Percentiles rank a stretch among this genome's conserved stretches.
These are phyloP conservation scores for Tolypocladium capitatum DNA, from an alignment of 2,329 filamentous ascomycete genomes.

Conservation along the genomic window DNA sequence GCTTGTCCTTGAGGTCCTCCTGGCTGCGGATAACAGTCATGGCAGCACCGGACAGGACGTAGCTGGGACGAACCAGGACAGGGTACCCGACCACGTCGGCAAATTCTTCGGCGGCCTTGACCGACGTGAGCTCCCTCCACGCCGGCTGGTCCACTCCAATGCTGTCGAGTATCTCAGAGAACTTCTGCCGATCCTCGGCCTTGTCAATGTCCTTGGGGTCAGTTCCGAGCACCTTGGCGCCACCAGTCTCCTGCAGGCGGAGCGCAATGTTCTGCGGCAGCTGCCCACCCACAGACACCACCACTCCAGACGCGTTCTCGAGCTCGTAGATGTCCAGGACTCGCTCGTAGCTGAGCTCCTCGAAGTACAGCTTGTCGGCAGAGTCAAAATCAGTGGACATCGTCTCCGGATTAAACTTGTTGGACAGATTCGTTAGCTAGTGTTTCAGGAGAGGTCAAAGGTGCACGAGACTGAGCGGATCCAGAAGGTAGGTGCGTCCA, in stretches of 20 bases:
- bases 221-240: conserved; percentile 83
- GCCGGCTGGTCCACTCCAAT: conserved; percentile 94
- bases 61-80: conserved; percentile 85
- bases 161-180: conserved; percentile 91
- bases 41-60: conserved; percentile 92
- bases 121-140: conserved; percentile 93
- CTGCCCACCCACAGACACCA: conserved; percentile 92
- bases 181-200: conserved; percentile 96
- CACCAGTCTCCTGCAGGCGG: conserved; percentile 79
- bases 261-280: conserved; percentile 96
- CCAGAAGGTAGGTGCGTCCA: too few relatives aligned
- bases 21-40: conserved; percentile 93
- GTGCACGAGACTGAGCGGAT: too few relatives aligned
- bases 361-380: conserved; percentile 89
- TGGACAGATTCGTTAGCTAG: not conserved
- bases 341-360: conserved; percentile 90
- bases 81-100: conserved; percentile 80
- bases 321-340: conserved; percentile 99
- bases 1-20: conserved; percentile 86
- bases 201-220: conserved; percentile 92
- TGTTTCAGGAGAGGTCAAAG: too few relatives aligned
- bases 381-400: conserved; percentile 74
- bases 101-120: conserved; percentile 76
- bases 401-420: conserved; percentile 64
- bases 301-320: conserved; percentile 71